Percentiles rank a stretch among this genome's conserved stretches.
phyloP scores from a whole-genome alignment of 441 rosid species.

The Metrosideros polymorpha region DNA sequence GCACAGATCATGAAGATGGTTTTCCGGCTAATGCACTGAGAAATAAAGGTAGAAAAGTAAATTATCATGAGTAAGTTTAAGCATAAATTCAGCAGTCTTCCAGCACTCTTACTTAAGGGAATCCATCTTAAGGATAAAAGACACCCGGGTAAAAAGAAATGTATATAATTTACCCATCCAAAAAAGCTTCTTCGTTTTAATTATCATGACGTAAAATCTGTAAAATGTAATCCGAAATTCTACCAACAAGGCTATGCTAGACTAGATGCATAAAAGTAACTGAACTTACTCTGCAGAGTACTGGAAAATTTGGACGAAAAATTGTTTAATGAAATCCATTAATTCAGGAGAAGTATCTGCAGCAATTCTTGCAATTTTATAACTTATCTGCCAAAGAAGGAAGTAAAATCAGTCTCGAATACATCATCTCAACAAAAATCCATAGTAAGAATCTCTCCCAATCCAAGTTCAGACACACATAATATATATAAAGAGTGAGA shows the following conservation, averaged over 20 bases:
- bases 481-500: neutral
- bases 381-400: conserved; percentile 46
- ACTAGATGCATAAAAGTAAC: neutral
- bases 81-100: neutral
- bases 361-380: conserved; percentile 56
- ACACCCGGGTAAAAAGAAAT: neutral
- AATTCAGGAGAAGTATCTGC: conserved; percentile 69
- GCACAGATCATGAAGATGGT: neutral
- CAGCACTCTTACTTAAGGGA: neutral
- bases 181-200: neutral
- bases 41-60: neutral
- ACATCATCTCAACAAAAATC: neutral
- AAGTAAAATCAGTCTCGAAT: conserved; percentile 10
- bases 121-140: neutral
- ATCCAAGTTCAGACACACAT: neutral
- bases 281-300: conserved; percentile 64
- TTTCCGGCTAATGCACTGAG: neutral
- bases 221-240: neutral
- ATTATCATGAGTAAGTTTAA: neutral
- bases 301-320: conserved; percentile 55
- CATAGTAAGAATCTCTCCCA: neutral
- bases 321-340: conserved; percentile 35
- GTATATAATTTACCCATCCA: neutral
- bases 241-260: neutral
- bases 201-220: neutral